Percentiles rank a stretch among this genome's conserved stretches.
Conservation (phyloP, 78 protist species). For the Tieghemostelium lacteum region DNA sequence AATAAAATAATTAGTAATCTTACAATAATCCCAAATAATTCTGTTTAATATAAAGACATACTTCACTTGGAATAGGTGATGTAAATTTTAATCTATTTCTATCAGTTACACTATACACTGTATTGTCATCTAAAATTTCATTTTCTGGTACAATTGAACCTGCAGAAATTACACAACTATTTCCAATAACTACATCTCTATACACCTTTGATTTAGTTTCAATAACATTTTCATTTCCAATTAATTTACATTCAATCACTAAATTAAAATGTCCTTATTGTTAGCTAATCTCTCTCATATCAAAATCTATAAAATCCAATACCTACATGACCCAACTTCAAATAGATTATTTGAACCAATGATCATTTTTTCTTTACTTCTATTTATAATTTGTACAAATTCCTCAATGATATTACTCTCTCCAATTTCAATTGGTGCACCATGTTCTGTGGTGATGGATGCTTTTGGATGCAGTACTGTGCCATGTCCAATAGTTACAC, state of each 20-base stretch:
- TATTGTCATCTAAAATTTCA: slow-evolving; percentile 4
- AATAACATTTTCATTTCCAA: slow-evolving; percentile 73
- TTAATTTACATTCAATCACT: slow-evolving; percentile 64
- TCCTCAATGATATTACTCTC: slow-evolving; percentile 71
- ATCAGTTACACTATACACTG: slow-evolving; percentile 7
- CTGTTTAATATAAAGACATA: neutral
- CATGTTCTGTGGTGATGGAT: slow-evolving; percentile 38
- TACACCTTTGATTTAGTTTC: slow-evolving; percentile 58
- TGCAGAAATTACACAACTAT: slow-evolving; percentile 50
- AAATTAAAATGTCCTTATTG: neutral
- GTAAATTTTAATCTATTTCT: neutral
- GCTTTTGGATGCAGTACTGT: slow-evolving; percentile 61
- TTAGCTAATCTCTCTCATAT: neutral
- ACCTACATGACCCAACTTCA: slow-evolving; percentile 74
- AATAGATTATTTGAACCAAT: slow-evolving; percentile 63
- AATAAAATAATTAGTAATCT: neutral
- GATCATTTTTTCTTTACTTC: slow-evolving; percentile 28
- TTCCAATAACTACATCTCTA: slow-evolving; percentile 3
- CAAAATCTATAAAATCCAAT: neutral
- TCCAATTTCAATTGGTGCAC: slow-evolving; percentile 40
- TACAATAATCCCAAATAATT: neutral
- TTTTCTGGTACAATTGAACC: slow-evolving; percentile 29
- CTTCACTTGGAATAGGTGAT: slow-evolving; percentile 13
- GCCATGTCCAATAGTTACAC: slow-evolving; percentile 45
- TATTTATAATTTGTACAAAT: slow-evolving; percentile 37